Conservation (phyloP, 345 rosid species). For the Sonneratia caseolaris region DNA sequence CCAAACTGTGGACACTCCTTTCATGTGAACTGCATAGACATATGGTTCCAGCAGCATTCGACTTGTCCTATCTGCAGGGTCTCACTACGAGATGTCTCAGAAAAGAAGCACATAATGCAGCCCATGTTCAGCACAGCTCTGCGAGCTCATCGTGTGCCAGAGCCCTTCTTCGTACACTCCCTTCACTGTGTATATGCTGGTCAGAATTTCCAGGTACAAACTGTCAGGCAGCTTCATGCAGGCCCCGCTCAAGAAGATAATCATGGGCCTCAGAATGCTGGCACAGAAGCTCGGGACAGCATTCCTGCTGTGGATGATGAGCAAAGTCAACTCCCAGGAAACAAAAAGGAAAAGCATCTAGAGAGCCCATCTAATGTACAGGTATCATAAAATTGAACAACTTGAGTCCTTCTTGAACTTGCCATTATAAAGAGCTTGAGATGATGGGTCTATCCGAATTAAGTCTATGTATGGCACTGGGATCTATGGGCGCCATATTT, state of each 20-base stretch:
- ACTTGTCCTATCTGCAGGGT: slow-evolving; percentile 76
- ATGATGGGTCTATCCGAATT: neutral
- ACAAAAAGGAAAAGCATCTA: slow-evolving; percentile 22
- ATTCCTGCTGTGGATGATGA: slow-evolving; percentile 18
- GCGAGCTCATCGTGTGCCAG: slow-evolving; percentile 29
- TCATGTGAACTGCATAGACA: slow-evolving; percentile 63
- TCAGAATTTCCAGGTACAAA: slow-evolving; percentile 24
- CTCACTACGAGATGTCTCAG: slow-evolving; percentile 45
- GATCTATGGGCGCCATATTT: neutral
- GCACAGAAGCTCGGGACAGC: slow-evolving; percentile 22
- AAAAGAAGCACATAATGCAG: slow-evolving; percentile 44
- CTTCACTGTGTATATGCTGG: slow-evolving; percentile 25
- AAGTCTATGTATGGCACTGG: neutral
- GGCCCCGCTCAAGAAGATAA: slow-evolving; percentile 27
- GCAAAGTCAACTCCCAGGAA: slow-evolving; percentile 21
- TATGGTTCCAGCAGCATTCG: slow-evolving; percentile 64
- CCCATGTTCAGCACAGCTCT: slow-evolving; percentile 58
- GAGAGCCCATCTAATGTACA: slow-evolving; percentile 50
- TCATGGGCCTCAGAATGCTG: slow-evolving; percentile 13
- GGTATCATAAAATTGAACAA: neutral
- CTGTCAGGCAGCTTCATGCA: slow-evolving; percentile 12
- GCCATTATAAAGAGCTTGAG: neutral
- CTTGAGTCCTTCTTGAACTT: neutral
- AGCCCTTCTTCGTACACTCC: slow-evolving; percentile 23
- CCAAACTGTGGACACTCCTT: slow-evolving; percentile 71